These are phyloP conservation scores for Endoconidiophora polonica DNA, from an alignment of 2,329 filamentous ascomycete species.

Conservation along the genomic window DNA sequence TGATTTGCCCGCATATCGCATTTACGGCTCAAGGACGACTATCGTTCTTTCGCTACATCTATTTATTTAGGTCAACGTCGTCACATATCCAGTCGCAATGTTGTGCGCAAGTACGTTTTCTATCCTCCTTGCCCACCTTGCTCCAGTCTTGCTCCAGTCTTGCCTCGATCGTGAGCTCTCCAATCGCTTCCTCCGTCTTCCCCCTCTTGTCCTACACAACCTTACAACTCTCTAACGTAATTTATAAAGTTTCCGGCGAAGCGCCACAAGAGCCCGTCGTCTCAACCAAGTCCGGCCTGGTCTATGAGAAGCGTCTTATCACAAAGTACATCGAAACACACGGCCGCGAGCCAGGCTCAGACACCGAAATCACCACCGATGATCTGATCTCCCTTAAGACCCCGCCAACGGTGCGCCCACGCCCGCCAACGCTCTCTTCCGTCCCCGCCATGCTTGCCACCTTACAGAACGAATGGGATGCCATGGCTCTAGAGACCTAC, in stretches of 20 bases:
- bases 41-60: not conserved
- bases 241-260: slow-evolving; percentile 70
- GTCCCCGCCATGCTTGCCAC: slow-evolving; percentile 86
- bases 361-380: slow-evolving; percentile 65
- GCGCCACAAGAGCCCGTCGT: slow-evolving; percentile 86
- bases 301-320: slow-evolving; percentile 90
- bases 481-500: slow-evolving; percentile 78
- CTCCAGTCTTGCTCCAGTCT: not conserved
- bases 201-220: not conserved
- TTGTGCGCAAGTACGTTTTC: slow-evolving; percentile 30
- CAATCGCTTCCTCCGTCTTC: not conserved
- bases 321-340: slow-evolving; percentile 89
- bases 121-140: not conserved
- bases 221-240: slow-evolving; percentile 8
- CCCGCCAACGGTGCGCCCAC: slow-evolving; percentile 66
- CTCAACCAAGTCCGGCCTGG: slow-evolving; percentile 81
- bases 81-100: slow-evolving; percentile 22
- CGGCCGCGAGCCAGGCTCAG: slow-evolving; percentile 79
- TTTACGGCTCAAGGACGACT: too few relatives aligned
- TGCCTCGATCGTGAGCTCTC: not conserved
- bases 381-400: slow-evolving; percentile 82
- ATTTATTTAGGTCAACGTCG: not conserved
- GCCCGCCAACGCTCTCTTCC: slow-evolving; percentile 85
- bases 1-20: not conserved
- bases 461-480: slow-evolving; percentile 98